Conservation (phyloP, 768 basidiomycete genomes). For the Xerocomellus dryophilus region DNA sequence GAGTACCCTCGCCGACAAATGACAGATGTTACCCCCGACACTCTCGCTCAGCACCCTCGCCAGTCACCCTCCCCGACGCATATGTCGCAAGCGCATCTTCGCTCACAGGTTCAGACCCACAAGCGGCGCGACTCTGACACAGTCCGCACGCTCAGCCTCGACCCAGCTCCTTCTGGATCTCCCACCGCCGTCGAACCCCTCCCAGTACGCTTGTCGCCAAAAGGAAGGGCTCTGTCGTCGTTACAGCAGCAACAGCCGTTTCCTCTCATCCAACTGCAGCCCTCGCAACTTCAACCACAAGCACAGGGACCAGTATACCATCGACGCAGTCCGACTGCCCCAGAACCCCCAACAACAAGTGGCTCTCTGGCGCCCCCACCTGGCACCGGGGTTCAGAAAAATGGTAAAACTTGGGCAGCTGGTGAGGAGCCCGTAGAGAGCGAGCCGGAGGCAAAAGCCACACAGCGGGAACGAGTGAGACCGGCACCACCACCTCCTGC, state of each 20-base stretch:
- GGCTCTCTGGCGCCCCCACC: slow-evolving; percentile 21
- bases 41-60: slow-evolving; percentile 35
- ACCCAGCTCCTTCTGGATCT: slow-evolving; percentile 39
- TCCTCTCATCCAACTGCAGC: slow-evolving; percentile 24
- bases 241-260: slow-evolving; percentile 29
- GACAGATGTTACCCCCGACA: slow-evolving; percentile 9
- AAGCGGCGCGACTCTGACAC: slow-evolving; percentile 77
- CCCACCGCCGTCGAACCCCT: slow-evolving; percentile 54
- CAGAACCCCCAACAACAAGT: slow-evolving; percentile 52
- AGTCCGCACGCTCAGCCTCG: slow-evolving; percentile 48
- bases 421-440: slow-evolving; percentile 43
- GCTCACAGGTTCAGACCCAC: slow-evolving; percentile 43
- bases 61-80: slow-evolving; percentile 56
- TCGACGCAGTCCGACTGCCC: slow-evolving; percentile 67
- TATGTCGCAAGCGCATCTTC: slow-evolving; percentile 30
- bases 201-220: slow-evolving; percentile 32
- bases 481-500: slow-evolving; percentile 38
- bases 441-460: slow-evolving; percentile 31
- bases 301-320: slow-evolving; percentile 42
- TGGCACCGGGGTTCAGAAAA: slow-evolving; percentile 21
- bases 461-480: slow-evolving; percentile 26
- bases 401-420: slow-evolving; percentile 45
- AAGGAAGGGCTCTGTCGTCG: slow-evolving; percentile 20
- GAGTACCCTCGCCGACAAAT: slow-evolving; percentile 25
- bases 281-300: slow-evolving; percentile 21